Evolutionary conservation across 1,284 basidiomycete species (phyloP).

Genomic region (Puccinia triticina): DNA sequence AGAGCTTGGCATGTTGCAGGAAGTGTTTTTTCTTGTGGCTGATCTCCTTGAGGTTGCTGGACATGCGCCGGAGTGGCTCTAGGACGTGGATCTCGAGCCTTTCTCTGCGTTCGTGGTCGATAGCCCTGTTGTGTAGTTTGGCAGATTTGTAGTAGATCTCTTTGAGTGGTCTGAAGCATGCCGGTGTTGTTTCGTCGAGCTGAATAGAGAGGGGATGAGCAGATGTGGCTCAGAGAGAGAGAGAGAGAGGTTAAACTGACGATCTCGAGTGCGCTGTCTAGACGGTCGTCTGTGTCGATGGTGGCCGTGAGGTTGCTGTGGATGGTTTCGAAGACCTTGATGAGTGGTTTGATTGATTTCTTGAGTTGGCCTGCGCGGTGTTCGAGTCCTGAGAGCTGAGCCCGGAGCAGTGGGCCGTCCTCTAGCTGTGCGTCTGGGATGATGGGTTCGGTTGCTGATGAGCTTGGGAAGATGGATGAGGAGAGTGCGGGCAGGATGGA

Average conservation of each 20-base stretch:
- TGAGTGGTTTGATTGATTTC: conserved; percentile 36
- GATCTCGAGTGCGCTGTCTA: conserved; percentile 17
- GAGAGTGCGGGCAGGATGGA: conserved; percentile 15
- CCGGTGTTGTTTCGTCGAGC: conserved; percentile 41
- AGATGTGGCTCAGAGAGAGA: not conserved
- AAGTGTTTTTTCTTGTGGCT: conserved; percentile 55
- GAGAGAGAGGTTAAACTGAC: not conserved
- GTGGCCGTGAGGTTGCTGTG: not conserved
- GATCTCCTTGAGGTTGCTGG: conserved; percentile 54
- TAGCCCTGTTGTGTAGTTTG: not conserved
- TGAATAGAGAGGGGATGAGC: not conserved
- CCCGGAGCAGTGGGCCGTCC: conserved; percentile 38
- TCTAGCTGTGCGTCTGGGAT: conserved; percentile 15
- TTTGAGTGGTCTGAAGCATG: conserved; percentile 32
- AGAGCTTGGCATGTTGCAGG: conserved; percentile 56
- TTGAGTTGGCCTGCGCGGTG: conserved; percentile 22
- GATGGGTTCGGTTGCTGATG: conserved; percentile 43
- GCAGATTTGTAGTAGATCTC: conserved; percentile 23
- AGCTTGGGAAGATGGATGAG: conserved; percentile 28
- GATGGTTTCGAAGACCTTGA: conserved; percentile 34
- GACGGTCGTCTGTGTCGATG: conserved; percentile 22
- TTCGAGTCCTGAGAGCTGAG: conserved; percentile 38
- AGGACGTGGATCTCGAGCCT: conserved; percentile 12
- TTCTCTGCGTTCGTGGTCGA: conserved; percentile 26
- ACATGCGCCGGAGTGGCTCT: conserved; percentile 53